Evolutionary conservation across 1,139 yeast genomes (phyloP).

Genomic region (Saccharomyces hybrid): DNA sequence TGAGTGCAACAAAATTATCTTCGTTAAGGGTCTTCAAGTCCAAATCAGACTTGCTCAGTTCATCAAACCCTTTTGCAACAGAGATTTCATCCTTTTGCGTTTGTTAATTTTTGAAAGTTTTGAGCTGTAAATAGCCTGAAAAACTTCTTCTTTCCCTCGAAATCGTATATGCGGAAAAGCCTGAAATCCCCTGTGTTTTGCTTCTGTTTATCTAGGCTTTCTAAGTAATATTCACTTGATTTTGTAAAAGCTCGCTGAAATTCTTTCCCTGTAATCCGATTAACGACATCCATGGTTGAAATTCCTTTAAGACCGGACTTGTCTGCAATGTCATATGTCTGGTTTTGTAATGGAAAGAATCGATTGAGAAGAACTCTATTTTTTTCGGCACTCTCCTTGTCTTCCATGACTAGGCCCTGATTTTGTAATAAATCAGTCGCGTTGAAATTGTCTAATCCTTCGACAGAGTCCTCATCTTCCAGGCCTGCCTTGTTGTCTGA

Average conservation of each 20-base stretch:
- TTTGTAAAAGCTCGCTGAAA: conserved; percentile 46
- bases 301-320: conserved; percentile 42
- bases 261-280: conserved; percentile 45
- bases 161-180: conserved; percentile 59
- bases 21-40: conserved; percentile 15
- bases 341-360: conserved; percentile 56
- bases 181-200: conserved; percentile 32
- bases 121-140: conserved; percentile 55
- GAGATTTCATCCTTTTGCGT: conserved; percentile 4
- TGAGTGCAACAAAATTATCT: conserved; percentile 20
- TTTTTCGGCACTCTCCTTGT: conserved; percentile 15
- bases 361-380: conserved; percentile 36
- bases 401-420: conserved; percentile 29
- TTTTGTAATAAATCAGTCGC: conserved; percentile 29
- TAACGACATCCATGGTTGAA: conserved; percentile 48
- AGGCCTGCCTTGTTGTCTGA: conserved; percentile 16
- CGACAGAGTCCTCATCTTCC: conserved; percentile 28
- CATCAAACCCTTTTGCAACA: conserved; percentile 1
- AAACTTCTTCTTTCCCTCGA: conserved; percentile 65
- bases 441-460: conserved; percentile 29
- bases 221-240: conserved; percentile 40
- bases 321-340: conserved; percentile 45
- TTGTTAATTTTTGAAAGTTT: conserved; percentile 33
- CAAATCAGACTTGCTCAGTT: conserved; percentile 6
- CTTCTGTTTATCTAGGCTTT: conserved; percentile 34